Percentiles rank a stretch among this genome's conserved stretches.
These are phyloP conservation scores for Amylocarpus encephaloides DNA, from an alignment of 2,329 filamentous ascomycete genomes.

Conservation along the genomic window DNA sequence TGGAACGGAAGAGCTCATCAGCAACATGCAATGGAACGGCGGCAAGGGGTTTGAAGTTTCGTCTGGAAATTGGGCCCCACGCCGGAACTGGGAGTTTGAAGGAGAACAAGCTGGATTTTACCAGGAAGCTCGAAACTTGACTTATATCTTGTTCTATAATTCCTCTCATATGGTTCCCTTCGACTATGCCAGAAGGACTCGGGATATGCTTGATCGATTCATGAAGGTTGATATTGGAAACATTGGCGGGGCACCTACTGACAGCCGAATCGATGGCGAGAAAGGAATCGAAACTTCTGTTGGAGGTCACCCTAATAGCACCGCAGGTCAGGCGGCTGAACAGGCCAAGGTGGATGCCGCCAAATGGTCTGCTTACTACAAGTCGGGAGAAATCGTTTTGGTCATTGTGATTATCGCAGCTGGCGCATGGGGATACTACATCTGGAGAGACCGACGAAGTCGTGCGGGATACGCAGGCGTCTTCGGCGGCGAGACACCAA, in stretches of 20 bases:
- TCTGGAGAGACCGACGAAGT: constrained; percentile 57
- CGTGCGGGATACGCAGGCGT: constrained; percentile 46
- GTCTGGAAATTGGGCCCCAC: constrained; percentile 85
- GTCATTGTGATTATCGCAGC: constrained; percentile 61
- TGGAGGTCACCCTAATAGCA: constrained; percentile 61
- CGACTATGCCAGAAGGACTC: constrained; percentile 75
- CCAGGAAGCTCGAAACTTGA: constrained; percentile 90
- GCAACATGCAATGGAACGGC: constrained; percentile 85
- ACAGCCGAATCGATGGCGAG: constrained; percentile 64
- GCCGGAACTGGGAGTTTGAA: constrained; percentile 90
- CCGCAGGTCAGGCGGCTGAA: constrained; percentile 55
- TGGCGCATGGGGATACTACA: constrained; percentile 53
- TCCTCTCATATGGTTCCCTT: constrained; percentile 98
- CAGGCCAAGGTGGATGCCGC: constrained; percentile 58
- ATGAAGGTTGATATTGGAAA: constrained; percentile 85
- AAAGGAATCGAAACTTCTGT: constrained; percentile 61
- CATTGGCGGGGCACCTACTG: constrained; percentile 68
- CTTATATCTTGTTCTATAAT: constrained; percentile 93
- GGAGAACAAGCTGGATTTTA: constrained; percentile 82
- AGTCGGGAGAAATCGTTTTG: constrained; percentile 63
- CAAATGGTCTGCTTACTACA: constrained; percentile 65
- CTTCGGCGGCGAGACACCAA: constrained; percentile 28
- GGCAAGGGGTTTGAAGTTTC: constrained; percentile 85
- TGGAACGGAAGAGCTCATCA: constrained; percentile 85
- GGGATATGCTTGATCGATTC: constrained; percentile 97